Evolutionary conservation across 1,284 basidiomycete species (phyloP).

Genomic region (Coniferiporia weirii): DNA sequence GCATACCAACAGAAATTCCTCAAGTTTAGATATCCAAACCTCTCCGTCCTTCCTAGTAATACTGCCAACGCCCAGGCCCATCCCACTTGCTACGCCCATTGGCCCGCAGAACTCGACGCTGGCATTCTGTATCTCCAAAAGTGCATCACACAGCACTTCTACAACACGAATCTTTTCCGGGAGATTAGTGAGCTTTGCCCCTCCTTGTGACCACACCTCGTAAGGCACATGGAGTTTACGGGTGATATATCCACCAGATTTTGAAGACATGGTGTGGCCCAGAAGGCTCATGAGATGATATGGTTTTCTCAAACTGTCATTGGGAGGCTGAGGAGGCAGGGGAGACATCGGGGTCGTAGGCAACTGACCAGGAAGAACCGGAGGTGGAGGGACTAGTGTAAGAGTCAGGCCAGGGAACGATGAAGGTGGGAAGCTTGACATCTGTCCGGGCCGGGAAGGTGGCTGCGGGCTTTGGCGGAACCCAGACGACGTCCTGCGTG

Average conservation of each 20-base stretch:
- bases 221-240: constrained; percentile 83
- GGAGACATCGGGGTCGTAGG: constrained; percentile 73
- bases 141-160: constrained; percentile 66
- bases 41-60: constrained; percentile 69
- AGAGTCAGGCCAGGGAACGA: constrained; percentile 25
- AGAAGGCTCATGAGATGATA: constrained; percentile 87
- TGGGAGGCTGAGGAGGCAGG: constrained; percentile 62
- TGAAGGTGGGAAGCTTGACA: constrained; percentile 34
- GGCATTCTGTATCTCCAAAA: constrained; percentile 67
- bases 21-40: constrained; percentile 62
- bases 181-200: constrained; percentile 75
- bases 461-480: constrained; percentile 47
- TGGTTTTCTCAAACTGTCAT: constrained; percentile 74
- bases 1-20: constrained; percentile 70
- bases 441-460: constrained; percentile 45
- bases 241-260: constrained; percentile 84
- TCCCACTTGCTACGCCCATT: constrained; percentile 68
- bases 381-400: constrained; percentile 47
- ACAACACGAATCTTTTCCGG: constrained; percentile 85
- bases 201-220: constrained; percentile 86
- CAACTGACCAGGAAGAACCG: constrained; percentile 46
- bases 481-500: constrained; percentile 49
- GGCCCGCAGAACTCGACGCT: constrained; percentile 71
- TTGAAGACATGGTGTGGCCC: constrained; percentile 74
- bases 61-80: constrained; percentile 64